Percentiles rank a stretch among this genome's conserved stretches.
phyloP scores from a whole-genome alignment of 352 stramenopile species.

The Phytophthora pluvialis region DNA sequence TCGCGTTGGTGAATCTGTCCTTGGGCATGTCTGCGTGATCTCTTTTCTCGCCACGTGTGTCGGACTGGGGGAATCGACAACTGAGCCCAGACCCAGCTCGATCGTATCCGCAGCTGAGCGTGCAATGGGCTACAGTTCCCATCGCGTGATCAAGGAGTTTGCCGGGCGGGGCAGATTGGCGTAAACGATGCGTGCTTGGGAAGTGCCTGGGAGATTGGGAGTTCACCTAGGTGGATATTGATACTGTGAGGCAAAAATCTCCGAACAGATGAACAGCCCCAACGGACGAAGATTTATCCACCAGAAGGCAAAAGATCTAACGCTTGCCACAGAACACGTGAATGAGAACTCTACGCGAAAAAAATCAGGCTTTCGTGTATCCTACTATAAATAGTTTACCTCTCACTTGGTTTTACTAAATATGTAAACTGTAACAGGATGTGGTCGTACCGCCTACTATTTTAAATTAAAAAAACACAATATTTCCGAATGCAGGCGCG shows the following conservation, averaged over 20 bases:
- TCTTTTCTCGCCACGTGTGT: conserved; percentile 1
- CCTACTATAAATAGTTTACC: neutral
- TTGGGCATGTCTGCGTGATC: conserved; percentile 6
- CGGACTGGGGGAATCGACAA: conserved; percentile 14
- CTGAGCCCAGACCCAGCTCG: conserved; percentile 6
- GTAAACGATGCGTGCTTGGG: neutral
- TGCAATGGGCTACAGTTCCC: conserved; percentile 2
- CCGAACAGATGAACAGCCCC: neutral
- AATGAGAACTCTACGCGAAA: too few species aligned
- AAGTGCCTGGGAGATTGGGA: conserved; percentile 14
- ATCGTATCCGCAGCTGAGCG: conserved; percentile 13
- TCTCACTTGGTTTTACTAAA: conserved; percentile 1
- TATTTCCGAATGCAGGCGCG: too few species aligned
- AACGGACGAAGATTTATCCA: conserved; percentile 7
- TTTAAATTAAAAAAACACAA: neutral
- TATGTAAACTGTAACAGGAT: neutral
- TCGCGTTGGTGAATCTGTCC: conserved; percentile 11
- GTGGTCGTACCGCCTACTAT: neutral
- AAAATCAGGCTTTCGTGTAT: too few species aligned
- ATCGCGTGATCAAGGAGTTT: conserved; percentile 12
- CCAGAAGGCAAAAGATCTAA: conserved; percentile 5
- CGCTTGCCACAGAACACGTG: neutral
- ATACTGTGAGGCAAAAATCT: too few species aligned
- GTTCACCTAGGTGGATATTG: conserved; percentile 1
- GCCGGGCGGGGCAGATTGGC: neutral